Percentiles rank a stretch among this genome's conserved stretches.
phyloP scores from a whole-genome alignment of 495 filamentous ascomycete species.

The Xylaria cubensis region DNA sequence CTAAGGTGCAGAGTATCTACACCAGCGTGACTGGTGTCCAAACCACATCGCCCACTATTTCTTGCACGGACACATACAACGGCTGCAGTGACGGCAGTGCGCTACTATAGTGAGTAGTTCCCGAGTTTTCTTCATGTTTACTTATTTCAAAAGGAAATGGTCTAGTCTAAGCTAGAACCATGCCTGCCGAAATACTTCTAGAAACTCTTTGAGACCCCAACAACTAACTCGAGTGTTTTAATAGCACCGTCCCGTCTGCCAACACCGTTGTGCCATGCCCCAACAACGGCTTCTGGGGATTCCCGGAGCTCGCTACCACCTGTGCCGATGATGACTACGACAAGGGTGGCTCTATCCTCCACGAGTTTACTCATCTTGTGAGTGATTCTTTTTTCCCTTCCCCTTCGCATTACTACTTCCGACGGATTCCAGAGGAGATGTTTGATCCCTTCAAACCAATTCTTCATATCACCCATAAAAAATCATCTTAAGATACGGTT shows the following conservation, averaged over 20 bases:
- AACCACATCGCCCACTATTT: constrained; percentile 38
- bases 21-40: constrained; percentile 35
- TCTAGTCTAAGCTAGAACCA: not conserved
- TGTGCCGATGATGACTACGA: constrained; percentile 42
- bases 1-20: constrained; percentile 38
- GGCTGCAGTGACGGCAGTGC: constrained; percentile 37
- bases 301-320: constrained; percentile 36
- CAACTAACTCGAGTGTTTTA: not conserved
- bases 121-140: not conserved
- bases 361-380: constrained; percentile 40
- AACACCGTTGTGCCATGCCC: constrained; percentile 38
- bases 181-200: too few relatives aligned
- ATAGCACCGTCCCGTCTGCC: constrained; percentile 33
- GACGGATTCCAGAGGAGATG: not conserved
- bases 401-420: not conserved
- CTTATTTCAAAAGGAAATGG: not conserved
- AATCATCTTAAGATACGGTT: not conserved
- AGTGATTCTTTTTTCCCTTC: not conserved
- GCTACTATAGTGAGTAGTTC: constrained; percentile 29
- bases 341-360: constrained; percentile 39
- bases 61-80: constrained; percentile 36
- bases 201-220: not conserved
- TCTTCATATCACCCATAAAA: not conserved
- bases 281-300: constrained; percentile 38
- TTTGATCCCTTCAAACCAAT: not conserved